Base-by-base conservation (phyloP, 169 alveolate genomes). In the Plasmodium falciparum region DNA sequence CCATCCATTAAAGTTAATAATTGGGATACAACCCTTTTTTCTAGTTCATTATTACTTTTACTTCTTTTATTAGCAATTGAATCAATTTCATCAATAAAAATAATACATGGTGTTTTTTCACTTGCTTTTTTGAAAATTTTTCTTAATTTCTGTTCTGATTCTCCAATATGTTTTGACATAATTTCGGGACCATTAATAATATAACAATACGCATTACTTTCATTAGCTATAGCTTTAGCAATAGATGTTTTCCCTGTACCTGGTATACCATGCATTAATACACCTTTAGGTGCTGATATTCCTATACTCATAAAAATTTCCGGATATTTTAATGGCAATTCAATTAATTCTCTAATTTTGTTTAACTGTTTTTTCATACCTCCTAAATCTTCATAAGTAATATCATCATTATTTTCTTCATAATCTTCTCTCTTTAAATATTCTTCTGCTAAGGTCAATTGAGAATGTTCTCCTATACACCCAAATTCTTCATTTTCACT, bases 61-160 rank as follows among this genome's bases (percentile, higher is more conserved):
- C 97, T 98, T 56, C 98, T 93, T 73, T 93, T 96, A 50, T 97
- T 96, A 70, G 98, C 97, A 33, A 97, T 94, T 26, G 97, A 92
- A 92, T 97, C 99, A 61, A 98, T 94, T 73, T 98, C 98, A 86
- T 98, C 99, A 6, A 98, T 93, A 86, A 98, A 95, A 13, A 98
- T 92, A 49, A 95, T 94, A 29, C 95, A 86, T 15, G 96, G 96
- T 0, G 94, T 93, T 63, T 94, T 91, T 62, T 92, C 94, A 8
- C 93, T 58, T 0, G 96, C 96, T 66, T 85, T 93, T 85, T 96
- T 95, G 72, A 95, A 95, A 45, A 96, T 78, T 3, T 94, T 95
- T 49, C 98, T 75, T 29, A 96, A 92, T 54, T 95, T 93, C 15
- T 94, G 95, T 93, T 96, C 98, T 13, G 97, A 94, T 62, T 96